These are phyloP conservation scores for Backusella liffmaniae DNA, from an alignment of 192 early-diverging fungal genomes.

Conservation along the genomic window DNA sequence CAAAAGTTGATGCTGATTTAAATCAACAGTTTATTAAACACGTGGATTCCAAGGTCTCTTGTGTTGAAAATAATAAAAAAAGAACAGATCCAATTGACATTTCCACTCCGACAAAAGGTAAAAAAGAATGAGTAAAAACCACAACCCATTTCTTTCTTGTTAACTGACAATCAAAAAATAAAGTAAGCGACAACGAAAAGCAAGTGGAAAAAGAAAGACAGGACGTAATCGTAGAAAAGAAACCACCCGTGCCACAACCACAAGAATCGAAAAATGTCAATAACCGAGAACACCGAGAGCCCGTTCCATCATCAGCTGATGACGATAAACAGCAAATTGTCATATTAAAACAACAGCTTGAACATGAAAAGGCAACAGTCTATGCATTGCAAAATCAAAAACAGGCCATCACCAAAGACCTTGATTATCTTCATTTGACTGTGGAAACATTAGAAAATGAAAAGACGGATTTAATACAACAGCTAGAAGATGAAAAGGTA, in stretches of 20 bases:
- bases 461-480: constrained; percentile 20
- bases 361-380: constrained; percentile 14
- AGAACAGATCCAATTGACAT: neutral
- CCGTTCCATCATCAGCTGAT: constrained; percentile 3
- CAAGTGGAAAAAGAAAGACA: neutral
- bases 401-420: constrained; percentile 31
- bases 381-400: constrained; percentile 33
- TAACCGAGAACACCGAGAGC: neutral
- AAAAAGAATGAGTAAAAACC: neutral
- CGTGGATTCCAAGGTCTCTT: neutral
- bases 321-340: neutral
- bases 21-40: constrained; percentile 11
- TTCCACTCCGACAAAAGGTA: constrained; percentile 3
- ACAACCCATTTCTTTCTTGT: neutral
- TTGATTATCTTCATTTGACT: constrained; percentile 32
- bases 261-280: neutral
- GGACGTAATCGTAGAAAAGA: neutral
- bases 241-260: neutral
- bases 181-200: neutral
- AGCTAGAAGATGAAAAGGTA: constrained; percentile 32
- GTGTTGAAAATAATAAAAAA: neutral
- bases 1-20: constrained; percentile 5
- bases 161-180: neutral
- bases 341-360: neutral
- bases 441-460: constrained; percentile 31